Percentiles rank a stretch among this genome's conserved stretches.
Conservation (phyloP, 2,329 filamentous ascomycete genomes). For the Xylaria sp. region DNA sequence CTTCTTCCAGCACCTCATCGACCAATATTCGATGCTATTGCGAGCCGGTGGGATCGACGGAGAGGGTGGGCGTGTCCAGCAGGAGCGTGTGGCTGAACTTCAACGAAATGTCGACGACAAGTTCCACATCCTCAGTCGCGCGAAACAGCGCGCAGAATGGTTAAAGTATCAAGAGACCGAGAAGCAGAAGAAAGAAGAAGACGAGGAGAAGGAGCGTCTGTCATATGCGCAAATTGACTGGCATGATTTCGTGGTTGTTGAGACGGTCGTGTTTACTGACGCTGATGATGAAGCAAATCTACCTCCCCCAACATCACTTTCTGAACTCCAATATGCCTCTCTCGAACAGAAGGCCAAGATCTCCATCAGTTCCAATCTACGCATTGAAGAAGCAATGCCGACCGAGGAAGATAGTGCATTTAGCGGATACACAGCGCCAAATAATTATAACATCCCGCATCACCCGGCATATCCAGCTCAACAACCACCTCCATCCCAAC, state of each 20-base stretch:
- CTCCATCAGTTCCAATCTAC: slow-evolving; percentile 81
- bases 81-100: slow-evolving; percentile 77
- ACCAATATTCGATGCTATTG: slow-evolving; percentile 89
- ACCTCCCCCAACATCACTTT: slow-evolving; percentile 87
- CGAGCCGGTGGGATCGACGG: slow-evolving; percentile 75
- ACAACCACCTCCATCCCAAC: slow-evolving; percentile 53
- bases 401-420: slow-evolving; percentile 75
- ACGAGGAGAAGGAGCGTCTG: slow-evolving; percentile 81
- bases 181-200: slow-evolving; percentile 88
- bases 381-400: slow-evolving; percentile 96
- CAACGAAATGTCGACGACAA: slow-evolving; percentile 81
- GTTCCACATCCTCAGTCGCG: slow-evolving; percentile 80
- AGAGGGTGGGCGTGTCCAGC: slow-evolving; percentile 73
- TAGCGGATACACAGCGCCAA: slow-evolving; percentile 59
- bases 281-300: slow-evolving; percentile 87
- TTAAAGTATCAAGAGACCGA: slow-evolving; percentile 84
- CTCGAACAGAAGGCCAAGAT: slow-evolving; percentile 94
- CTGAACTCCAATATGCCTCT: slow-evolving; percentile 92
- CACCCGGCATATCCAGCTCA: slow-evolving; percentile 57
- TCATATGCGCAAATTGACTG: slow-evolving; percentile 91
- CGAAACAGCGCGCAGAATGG: slow-evolving; percentile 89
- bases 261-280: slow-evolving; percentile 92
- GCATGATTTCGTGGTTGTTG: slow-evolving; percentile 96
- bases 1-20: slow-evolving; percentile 91
- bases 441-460: slow-evolving; percentile 55